Percentiles rank a stretch among this genome's conserved stretches.
phyloP scores from a whole-genome alignment of 2,329 filamentous ascomycete species.

The Coleophoma crateriformis region DNA sequence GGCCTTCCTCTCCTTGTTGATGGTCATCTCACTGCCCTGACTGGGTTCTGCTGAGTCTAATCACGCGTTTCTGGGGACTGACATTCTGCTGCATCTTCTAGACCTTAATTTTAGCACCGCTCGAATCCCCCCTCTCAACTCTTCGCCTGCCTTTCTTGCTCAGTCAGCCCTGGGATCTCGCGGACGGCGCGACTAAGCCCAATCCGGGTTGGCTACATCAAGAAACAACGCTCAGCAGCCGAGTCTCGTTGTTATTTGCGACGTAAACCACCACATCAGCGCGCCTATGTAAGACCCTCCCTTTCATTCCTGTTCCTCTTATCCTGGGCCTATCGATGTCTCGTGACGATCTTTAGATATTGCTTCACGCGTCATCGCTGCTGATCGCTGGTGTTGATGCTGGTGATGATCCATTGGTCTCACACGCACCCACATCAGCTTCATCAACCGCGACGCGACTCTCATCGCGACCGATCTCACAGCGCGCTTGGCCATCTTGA shows the following conservation, averaged over 20 bases:
- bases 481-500: conserved; percentile 19
- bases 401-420: conserved; percentile 13
- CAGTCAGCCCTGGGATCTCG: no score
- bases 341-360: conserved; percentile 19
- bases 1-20: no score
- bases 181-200: no score
- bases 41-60: no score
- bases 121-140: no score
- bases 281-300: conserved; percentile 27
- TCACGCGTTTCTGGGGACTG: no score
- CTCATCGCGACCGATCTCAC: conserved; percentile 21
- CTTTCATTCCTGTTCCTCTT: conserved; percentile 16
- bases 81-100: no score
- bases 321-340: conserved; percentile 14
- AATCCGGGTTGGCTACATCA: no score
- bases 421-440: conserved; percentile 6
- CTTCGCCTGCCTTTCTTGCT: no score
- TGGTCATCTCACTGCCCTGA: no score
- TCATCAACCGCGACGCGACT: conserved; percentile 23
- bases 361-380: conserved; percentile 6
- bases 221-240: background rate
- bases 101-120: no score
- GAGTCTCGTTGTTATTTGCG: background rate
- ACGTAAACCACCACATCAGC: conserved; percentile 9
- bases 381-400: conserved; percentile 10